phyloP scores from a whole-genome alignment of 2,329 filamentous ascomycete species.

The Colletotrichum lupini region DNA sequence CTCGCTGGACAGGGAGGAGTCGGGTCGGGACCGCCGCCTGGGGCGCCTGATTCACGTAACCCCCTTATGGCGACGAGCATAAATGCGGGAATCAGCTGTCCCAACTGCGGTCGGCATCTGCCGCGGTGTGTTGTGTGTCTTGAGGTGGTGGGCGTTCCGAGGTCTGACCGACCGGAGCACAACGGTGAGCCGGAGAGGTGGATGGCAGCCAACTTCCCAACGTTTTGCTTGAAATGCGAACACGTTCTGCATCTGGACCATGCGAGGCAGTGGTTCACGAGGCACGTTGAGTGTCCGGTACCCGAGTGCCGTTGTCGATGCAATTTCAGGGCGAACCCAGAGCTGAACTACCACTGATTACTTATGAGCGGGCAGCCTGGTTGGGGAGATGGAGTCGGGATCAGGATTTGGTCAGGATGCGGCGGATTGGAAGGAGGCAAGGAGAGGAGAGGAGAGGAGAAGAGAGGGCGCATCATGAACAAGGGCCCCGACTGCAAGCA shows the following conservation, averaged over 20 bases:
- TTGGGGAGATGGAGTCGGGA: too few relatives aligned
- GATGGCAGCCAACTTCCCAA: constrained; percentile 70
- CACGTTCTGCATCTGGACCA: constrained; percentile 77
- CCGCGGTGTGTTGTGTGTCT: constrained; percentile 76
- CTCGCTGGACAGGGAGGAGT: constrained; percentile 32
- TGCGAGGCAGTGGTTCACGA: constrained; percentile 73
- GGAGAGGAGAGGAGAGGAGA: neutral
- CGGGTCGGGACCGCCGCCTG: constrained; percentile 31
- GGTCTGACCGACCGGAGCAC: constrained; percentile 67
- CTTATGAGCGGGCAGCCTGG: neutral
- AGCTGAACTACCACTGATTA: constrained; percentile 62
- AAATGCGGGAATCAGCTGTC: constrained; percentile 71
- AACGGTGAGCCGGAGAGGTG: constrained; percentile 57
- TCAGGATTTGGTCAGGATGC: too few relatives aligned
- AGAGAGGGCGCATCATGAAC: neutral
- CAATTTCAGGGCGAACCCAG: constrained; percentile 69
- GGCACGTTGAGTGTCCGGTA: constrained; percentile 74
- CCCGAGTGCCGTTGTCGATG: constrained; percentile 76
- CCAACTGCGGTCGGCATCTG: constrained; percentile 74
- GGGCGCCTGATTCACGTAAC: constrained; percentile 53
- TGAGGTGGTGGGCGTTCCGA: constrained; percentile 72
- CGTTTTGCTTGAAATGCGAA: constrained; percentile 75
- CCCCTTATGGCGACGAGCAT: constrained; percentile 68
- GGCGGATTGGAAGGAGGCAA: neutral
- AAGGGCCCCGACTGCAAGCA: neutral